Percentiles rank a stretch among this genome's conserved stretches.
phyloP scores from a whole-genome alignment of 768 basidiomycete species.

The Rubroboletus satanas region DNA sequence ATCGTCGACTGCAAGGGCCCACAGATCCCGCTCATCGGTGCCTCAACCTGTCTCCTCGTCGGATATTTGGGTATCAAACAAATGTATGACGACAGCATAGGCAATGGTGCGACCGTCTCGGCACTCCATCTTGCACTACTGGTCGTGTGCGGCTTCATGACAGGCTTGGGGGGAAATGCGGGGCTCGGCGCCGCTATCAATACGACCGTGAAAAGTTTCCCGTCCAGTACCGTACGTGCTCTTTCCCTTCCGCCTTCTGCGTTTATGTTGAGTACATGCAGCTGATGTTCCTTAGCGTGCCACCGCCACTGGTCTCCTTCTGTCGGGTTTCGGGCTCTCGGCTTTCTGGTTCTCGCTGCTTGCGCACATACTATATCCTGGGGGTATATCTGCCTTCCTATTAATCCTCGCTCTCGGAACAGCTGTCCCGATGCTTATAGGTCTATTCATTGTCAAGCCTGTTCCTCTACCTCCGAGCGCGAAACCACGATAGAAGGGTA shows the following conservation, averaged over 20 bases:
- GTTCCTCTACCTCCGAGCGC: slow-evolving; percentile 49
- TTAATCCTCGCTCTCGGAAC: slow-evolving; percentile 76
- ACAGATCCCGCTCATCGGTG: slow-evolving; percentile 55
- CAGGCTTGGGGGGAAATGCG: slow-evolving; percentile 73
- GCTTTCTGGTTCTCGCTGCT: slow-evolving; percentile 86
- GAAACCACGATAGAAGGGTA: slow-evolving; percentile 14
- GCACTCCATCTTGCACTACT: slow-evolving; percentile 47
- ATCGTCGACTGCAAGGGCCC: slow-evolving; percentile 76
- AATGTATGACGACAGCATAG: slow-evolving; percentile 57
- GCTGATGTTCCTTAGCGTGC: slow-evolving; percentile 49
- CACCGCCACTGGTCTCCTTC: slow-evolving; percentile 69
- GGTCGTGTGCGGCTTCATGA: slow-evolving; percentile 61
- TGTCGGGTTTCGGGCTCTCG: slow-evolving; percentile 87
- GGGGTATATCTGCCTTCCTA: slow-evolving; percentile 74
- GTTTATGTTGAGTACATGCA: not conserved
- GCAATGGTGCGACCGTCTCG: slow-evolving; percentile 37
- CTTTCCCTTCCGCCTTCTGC: not conserved
- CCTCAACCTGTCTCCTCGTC: slow-evolving; percentile 54
- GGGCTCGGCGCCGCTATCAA: slow-evolving; percentile 73
- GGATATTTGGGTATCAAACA: slow-evolving; percentile 75
- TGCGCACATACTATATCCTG: slow-evolving; percentile 67
- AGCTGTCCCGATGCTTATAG: slow-evolving; percentile 73
- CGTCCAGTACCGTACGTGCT: slow-evolving; percentile 57
- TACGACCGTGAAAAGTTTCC: slow-evolving; percentile 78
- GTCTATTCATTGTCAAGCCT: slow-evolving; percentile 66